A percentile compares a stretch with the other conserved stretches of the same genome.
phyloP scores from a whole-genome alignment of 176 grass and related monocot species.

The Thinopyrum elongatum region DNA sequence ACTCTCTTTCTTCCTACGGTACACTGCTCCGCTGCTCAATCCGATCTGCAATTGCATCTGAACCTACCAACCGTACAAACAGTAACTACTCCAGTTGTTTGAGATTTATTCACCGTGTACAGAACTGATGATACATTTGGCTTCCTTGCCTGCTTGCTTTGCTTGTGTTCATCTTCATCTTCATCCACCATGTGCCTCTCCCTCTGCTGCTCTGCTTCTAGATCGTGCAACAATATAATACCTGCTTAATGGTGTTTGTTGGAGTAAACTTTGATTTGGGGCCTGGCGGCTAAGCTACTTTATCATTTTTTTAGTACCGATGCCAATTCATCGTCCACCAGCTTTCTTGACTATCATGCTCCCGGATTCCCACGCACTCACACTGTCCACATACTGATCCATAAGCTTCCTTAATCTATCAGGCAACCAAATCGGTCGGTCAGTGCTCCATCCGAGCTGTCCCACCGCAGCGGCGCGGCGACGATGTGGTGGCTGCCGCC shows the following conservation, averaged over 20 bases:
- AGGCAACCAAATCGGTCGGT: neutral
- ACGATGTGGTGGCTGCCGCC: constrained; percentile 41
- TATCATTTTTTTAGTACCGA: neutral
- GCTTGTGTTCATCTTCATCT: neutral
- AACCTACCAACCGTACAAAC: neutral
- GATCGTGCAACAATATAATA: neutral
- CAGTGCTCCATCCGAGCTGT: neutral
- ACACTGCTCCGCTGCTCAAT: neutral
- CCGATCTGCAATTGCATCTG: neutral
- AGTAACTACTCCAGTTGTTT: neutral
- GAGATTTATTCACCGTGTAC: neutral
- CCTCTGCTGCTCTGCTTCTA: neutral
- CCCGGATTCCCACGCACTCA: neutral
- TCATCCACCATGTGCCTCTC: neutral
- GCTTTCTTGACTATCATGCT: neutral
- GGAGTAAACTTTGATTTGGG: neutral
- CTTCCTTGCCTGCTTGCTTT: neutral
- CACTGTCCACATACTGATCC: neutral
- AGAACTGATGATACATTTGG: neutral
- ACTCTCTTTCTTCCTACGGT: neutral
- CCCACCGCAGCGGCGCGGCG: neutral
- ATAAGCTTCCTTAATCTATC: neutral
- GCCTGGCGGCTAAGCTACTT: neutral
- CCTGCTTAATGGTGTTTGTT: neutral
- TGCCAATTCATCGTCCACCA: neutral